A percentile compares a stretch with the other conserved stretches of the same genome.
Conservation (phyloP, 108 stramenopile species). For the Nannochloropsis salina region DNA sequence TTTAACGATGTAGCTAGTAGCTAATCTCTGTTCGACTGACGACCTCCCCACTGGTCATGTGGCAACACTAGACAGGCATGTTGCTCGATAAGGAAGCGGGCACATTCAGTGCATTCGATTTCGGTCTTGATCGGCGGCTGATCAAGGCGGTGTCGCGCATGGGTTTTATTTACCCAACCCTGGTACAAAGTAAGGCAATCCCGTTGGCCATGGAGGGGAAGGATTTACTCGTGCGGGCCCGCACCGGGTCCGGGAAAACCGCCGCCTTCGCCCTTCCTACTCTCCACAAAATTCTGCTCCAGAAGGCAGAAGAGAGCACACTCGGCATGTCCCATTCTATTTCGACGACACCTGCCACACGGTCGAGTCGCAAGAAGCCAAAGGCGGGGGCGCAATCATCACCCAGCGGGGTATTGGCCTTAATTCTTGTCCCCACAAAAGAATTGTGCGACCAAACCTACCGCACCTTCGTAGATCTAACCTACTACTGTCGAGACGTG, state of each 20-base stretch:
- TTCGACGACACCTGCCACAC: neutral
- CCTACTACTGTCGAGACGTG: constrained; percentile 81
- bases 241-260: constrained; percentile 96
- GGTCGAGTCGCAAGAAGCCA: neutral
- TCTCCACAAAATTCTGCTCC: constrained; percentile 76
- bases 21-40: no score
- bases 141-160: constrained; percentile 53
- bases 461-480: constrained; percentile 62
- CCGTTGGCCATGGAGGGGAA: constrained; percentile 65
- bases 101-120: constrained; percentile 25
- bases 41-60: no score
- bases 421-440: constrained; percentile 89
- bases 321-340: neutral
- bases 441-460: constrained; percentile 89
- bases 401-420: constrained; percentile 56
- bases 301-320: constrained; percentile 44
- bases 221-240: constrained; percentile 80
- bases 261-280: constrained; percentile 84
- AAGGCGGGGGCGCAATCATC: neutral
- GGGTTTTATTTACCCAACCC: constrained; percentile 57
- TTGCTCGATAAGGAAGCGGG: constrained; percentile 17
- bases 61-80: neutral
- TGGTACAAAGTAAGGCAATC: constrained; percentile 55
- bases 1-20: no score
- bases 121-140: constrained; percentile 52